phyloP scores from a whole-genome alignment of 2,329 filamentous ascomycete genomes.

The Cladophialophora immunda region DNA sequence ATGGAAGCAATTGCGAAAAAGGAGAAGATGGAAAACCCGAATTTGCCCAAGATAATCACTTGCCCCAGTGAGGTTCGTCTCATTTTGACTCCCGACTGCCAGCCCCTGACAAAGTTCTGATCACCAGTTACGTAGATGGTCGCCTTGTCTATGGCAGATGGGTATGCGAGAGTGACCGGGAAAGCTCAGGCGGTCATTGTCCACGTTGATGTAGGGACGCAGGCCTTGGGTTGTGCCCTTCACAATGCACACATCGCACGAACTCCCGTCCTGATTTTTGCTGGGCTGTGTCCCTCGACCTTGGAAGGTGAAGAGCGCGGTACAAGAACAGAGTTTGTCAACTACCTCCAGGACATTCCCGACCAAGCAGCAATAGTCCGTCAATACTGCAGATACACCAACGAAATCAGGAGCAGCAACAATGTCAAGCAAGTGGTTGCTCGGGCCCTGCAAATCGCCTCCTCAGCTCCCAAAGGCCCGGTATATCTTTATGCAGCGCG shows the following conservation, averaged over 20 bases:
- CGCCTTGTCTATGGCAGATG: slow-evolving; percentile 83
- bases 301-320: slow-evolving; percentile 79
- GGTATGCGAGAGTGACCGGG: slow-evolving; percentile 75
- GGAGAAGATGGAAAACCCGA: slow-evolving; percentile 69
- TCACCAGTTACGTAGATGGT: slow-evolving; percentile 69
- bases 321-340: slow-evolving; percentile 80
- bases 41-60: slow-evolving; percentile 79
- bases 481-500: slow-evolving; percentile 80
- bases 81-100: slow-evolving; percentile 2
- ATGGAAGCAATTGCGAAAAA: slow-evolving; percentile 83
- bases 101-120: not conserved
- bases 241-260: slow-evolving; percentile 80
- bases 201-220: slow-evolving; percentile 85
- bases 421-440: slow-evolving; percentile 92
- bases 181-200: slow-evolving; percentile 80
- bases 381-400: slow-evolving; percentile 85
- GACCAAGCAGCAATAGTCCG: slow-evolving; percentile 81
- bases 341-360: slow-evolving; percentile 85
- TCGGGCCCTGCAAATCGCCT: slow-evolving; percentile 82
- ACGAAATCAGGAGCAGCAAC: slow-evolving; percentile 81
- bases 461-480: slow-evolving; percentile 77
- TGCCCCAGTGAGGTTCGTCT: slow-evolving; percentile 76
- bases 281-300: slow-evolving; percentile 78
- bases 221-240: slow-evolving; percentile 77
- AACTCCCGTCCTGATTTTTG: slow-evolving; percentile 79